phyloP scores from a whole-genome alignment of 2,329 filamentous ascomycete genomes.

The Pleomassaria siparia region DNA sequence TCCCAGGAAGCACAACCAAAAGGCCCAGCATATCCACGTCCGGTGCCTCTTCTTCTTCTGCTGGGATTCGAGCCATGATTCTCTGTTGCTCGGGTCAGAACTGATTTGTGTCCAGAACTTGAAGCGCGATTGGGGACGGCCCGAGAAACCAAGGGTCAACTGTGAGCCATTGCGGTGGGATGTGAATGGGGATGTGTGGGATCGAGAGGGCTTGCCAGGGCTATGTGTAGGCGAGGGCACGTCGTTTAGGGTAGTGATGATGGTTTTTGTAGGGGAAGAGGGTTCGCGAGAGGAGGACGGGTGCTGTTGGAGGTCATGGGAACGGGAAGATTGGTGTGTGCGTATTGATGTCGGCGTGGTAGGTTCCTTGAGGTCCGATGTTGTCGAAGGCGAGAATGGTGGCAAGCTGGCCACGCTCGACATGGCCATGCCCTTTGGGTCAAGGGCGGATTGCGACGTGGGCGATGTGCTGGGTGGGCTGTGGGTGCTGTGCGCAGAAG shows the following conservation, averaged over 20 bases:
- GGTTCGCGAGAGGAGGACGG: no score
- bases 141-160: constrained; percentile 23
- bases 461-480: constrained; percentile 7
- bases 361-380: background rate
- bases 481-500: constrained; percentile 16
- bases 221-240: background rate
- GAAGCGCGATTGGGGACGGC: constrained; percentile 28
- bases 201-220: background rate
- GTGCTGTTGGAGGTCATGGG: constrained; percentile 9
- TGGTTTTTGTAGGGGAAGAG: background rate
- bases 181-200: constrained; percentile 3
- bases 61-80: constrained; percentile 57
- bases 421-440: background rate
- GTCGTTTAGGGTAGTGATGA: no score
- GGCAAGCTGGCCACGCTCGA: background rate
- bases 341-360: background rate
- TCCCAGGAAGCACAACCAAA: constrained; percentile 50
- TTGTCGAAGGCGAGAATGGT: background rate
- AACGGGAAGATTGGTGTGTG: background rate
- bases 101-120: constrained; percentile 36
- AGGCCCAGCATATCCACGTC: constrained; percentile 51
- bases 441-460: constrained; percentile 1
- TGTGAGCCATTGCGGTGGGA: constrained; percentile 21
- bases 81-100: constrained; percentile 42
- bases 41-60: constrained; percentile 50